phyloP scores from a whole-genome alignment of 208 protist genomes.

The Porcisia hertigi region DNA sequence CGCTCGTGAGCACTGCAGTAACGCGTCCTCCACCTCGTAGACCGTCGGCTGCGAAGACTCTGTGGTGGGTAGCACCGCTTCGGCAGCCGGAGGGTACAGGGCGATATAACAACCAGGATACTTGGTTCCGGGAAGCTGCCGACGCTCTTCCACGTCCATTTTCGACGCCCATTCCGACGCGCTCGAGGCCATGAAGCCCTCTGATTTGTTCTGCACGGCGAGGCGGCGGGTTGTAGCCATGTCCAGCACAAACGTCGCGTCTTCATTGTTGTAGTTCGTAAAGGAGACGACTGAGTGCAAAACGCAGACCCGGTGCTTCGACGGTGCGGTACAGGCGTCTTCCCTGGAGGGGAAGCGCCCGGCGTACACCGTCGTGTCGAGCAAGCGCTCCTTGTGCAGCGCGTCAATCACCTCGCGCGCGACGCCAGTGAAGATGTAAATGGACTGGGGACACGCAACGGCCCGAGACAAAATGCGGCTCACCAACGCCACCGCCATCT shows the following conservation, averaged over 20 bases:
- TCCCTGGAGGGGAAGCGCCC: constrained; percentile 45
- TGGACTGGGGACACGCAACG: constrained; percentile 42
- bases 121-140: constrained; percentile 37
- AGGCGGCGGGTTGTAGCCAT: constrained; percentile 69
- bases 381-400: constrained; percentile 43
- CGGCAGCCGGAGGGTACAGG: constrained; percentile 64
- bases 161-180: constrained; percentile 76
- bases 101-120: constrained; percentile 70
- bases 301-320: constrained; percentile 72
- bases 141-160: constrained; percentile 63
- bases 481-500: constrained; percentile 55
- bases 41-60: constrained; percentile 37
- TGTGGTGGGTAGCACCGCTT: constrained; percentile 44
- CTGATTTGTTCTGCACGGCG: constrained; percentile 56
- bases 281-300: constrained; percentile 33
- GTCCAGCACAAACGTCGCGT: constrained; percentile 77
- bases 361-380: constrained; percentile 59
- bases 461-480: constrained; percentile 32
- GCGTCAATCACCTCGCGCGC: constrained; percentile 54
- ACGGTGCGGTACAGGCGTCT: constrained; percentile 11
- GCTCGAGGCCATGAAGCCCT: constrained; percentile 71
- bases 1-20: constrained; percentile 76
- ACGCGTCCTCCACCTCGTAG: constrained; percentile 67
- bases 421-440: constrained; percentile 78
- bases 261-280: constrained; percentile 49